Evolutionary conservation across 345 rosid species (phyloP), one percentile per base, ranked within the genome.

Genomic region (Citropsis articulata): DNA sequence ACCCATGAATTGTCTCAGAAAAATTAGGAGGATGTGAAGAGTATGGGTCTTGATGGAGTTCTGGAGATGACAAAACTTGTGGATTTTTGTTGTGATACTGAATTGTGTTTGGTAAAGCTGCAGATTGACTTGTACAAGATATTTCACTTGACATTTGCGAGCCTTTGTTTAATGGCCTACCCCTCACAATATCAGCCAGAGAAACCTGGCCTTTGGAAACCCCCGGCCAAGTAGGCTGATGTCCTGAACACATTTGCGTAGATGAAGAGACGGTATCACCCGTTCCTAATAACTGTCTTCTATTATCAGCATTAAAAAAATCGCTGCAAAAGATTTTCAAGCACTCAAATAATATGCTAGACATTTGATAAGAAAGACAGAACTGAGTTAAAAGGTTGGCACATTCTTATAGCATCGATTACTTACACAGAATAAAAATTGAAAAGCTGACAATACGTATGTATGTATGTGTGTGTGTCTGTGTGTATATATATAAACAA

Each of bases 141-240:
- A 67, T 69, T 31, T 83, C 92, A 64, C 14, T 40, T 2, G 78
- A 60, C 64, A 24, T 45, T 59, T 79, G 78, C 9, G 81, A 81
- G 30, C 42, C 82, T 73, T 36, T 81, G 30, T 31, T 71, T 18
- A 59, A 59, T 27, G 72, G 83, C 77, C 57, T 59, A 59, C 85
- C 86, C 84, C 82, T 84, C 38, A 84, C 87, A 60, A 84, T 77
- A 59, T 85, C 88, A 77, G 84, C 90, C 87, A 84, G 79, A 48
- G 90, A 77, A 66, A 80, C 72, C 71, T 83, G 83, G 28, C 83
- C 85, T 35, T 76, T 27, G 65, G 84, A 16, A 71, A 79, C 77
- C 53, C 82, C 82, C 2, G 63, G 10, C 86, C 81, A 73, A 19
- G 78, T 28, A 69, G 86, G 27, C 68, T 85, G 86, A 65, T 76